These are phyloP conservation scores for Aspergillus udagawae DNA, from an alignment of 2,329 filamentous ascomycete genomes.

Conservation along the genomic window DNA sequence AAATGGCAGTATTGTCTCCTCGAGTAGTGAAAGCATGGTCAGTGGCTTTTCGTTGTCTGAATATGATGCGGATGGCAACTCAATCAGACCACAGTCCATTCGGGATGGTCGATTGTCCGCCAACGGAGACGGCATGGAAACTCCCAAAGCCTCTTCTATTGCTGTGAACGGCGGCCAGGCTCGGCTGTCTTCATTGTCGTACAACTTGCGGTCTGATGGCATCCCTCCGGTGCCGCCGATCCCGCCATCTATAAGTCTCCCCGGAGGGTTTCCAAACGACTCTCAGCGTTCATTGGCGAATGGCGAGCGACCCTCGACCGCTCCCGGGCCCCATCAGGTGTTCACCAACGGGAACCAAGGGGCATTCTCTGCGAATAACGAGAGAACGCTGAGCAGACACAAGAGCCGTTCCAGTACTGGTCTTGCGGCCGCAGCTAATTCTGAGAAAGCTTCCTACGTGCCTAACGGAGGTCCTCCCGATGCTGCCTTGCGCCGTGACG, in stretches of 20 bases:
- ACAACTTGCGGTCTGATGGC: constrained; percentile 20
- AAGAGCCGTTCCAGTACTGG: constrained; percentile 33
- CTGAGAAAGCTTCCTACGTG: constrained; percentile 11
- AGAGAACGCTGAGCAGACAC: constrained; percentile 28
- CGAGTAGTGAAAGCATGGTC: constrained; percentile 45
- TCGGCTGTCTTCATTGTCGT: constrained; percentile 5
- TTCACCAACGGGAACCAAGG: constrained; percentile 20
- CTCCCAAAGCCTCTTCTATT: constrained; percentile 26
- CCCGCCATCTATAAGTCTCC: constrained; percentile 38
- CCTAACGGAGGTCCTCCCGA: constrained; percentile 18
- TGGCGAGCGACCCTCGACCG: constrained; percentile 29
- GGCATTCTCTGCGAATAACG: constrained; percentile 13
- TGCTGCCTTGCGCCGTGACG: constrained; percentile 24
- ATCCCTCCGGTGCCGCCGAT: constrained; percentile 47
- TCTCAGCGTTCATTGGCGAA: constrained; percentile 28
- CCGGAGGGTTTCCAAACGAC: constrained; percentile 40
- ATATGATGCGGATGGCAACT: constrained; percentile 24
- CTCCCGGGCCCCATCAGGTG: constrained; percentile 21
- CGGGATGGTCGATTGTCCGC: constrained; percentile 15
- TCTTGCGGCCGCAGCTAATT: constrained; percentile 17
- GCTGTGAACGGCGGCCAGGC: constrained; percentile 14
- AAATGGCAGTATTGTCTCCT: constrained; percentile 32
- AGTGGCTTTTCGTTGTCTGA: constrained; percentile 39
- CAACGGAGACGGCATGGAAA: constrained; percentile 29
- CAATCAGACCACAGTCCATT: constrained; percentile 25